phyloP scores from a whole-genome alignment of 108 stramenopile genomes.

The Aureococcus anophagefferens region DNA sequence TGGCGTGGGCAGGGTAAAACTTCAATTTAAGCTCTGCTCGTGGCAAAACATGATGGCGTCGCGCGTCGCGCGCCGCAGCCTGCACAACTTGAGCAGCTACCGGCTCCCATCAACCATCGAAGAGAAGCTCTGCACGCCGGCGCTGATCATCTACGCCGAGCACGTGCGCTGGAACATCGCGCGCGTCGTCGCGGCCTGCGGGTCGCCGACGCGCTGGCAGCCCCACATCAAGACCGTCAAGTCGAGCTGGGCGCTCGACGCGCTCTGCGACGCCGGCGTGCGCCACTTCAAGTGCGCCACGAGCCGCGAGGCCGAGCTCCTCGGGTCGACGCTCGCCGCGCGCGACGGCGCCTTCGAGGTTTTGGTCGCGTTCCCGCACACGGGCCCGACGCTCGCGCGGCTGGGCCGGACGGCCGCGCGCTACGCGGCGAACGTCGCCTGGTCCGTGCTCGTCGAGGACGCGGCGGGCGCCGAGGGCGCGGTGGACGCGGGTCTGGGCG shows the following conservation, averaged over 20 bases:
- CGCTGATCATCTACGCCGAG: too few species aligned
- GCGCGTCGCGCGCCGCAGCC: too few species aligned
- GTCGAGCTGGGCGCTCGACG: neutral
- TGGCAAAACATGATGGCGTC: too few species aligned
- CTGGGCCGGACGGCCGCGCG: too few species aligned
- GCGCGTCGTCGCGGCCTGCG: too few species aligned
- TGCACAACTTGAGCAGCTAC: too few species aligned
- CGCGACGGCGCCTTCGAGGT: neutral
- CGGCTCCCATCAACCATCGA: too few species aligned
- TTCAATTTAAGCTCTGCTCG: too few species aligned
- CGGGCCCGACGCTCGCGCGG: neutral
- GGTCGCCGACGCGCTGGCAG: neutral
- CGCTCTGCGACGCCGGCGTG: neutral
- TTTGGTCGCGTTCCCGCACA: neutral
- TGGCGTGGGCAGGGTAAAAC: too few species aligned
- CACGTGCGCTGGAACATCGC: too few species aligned
- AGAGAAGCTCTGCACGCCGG: too few species aligned
- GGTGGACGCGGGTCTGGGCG: neutral
- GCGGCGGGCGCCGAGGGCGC: neutral
- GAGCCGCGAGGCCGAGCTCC: neutral
- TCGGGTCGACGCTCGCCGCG: neutral
- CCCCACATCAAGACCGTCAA: neutral
- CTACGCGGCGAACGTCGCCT: neutral
- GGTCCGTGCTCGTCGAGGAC: neutral
- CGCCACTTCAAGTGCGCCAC: neutral